A percentile compares a stretch with the other conserved stretches of the same genome.
Conservation (phyloP, 2,329 filamentous ascomycete species). For the Xylaria sp. region DNA sequence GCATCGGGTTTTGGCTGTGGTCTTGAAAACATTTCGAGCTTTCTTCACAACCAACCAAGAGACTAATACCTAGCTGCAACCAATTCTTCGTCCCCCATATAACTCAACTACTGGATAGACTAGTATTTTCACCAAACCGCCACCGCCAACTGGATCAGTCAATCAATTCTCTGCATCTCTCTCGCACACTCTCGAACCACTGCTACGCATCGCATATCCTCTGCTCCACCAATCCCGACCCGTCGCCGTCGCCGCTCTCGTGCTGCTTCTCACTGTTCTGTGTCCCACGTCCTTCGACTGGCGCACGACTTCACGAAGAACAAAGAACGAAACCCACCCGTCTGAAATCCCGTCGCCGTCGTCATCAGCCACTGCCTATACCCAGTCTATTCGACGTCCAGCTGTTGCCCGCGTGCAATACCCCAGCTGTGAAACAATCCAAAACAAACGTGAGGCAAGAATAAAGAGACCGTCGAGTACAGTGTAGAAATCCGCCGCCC, state of each 20-base stretch:
- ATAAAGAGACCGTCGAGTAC: background rate
- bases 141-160: constrained; percentile 16
- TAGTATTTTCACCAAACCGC: constrained; percentile 15
- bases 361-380: background rate
- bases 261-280: constrained; percentile 11
- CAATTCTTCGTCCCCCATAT: constrained; percentile 21
- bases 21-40: constrained; percentile 40
- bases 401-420: background rate
- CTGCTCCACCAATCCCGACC: background rate
- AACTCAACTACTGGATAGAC: constrained; percentile 7
- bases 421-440: background rate
- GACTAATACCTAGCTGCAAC: constrained; percentile 22
- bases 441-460: background rate
- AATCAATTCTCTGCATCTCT: constrained; percentile 11
- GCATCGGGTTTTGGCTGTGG: constrained; percentile 25
- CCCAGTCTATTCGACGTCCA: background rate
- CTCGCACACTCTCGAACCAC: background rate
- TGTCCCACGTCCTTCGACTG: background rate
- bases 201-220: background rate
- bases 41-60: constrained; percentile 29
- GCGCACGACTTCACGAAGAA: background rate
- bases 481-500: constrained; percentile 5
- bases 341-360: constrained; percentile 12
- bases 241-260: background rate
- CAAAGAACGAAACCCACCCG: background rate